Conservation (phyloP, 768 basidiomycete species). For the Galerina marginata region DNA sequence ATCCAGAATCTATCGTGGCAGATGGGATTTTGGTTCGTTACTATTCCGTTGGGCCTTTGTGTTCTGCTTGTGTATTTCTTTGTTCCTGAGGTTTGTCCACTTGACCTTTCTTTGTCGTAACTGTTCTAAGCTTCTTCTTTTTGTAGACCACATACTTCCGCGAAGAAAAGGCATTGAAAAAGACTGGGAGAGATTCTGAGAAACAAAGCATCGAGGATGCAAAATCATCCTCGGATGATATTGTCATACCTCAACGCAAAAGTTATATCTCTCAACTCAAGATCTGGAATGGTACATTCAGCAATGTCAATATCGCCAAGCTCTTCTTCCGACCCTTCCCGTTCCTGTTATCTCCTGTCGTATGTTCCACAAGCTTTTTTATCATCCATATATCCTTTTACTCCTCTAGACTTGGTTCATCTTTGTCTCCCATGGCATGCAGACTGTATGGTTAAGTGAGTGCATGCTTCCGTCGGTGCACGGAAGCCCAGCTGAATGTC, state of each 20-base stretch:
- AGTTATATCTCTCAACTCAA: conserved; percentile 40
- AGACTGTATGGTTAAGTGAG: conserved; percentile 50
- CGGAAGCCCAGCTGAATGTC: background rate
- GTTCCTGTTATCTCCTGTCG: conserved; percentile 47
- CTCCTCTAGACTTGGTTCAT: conserved; percentile 38
- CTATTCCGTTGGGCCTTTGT: conserved; percentile 44
- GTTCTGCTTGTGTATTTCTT: conserved; percentile 46
- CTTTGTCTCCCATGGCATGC: conserved; percentile 45
- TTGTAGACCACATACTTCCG: conserved; percentile 42
- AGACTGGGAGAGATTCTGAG: conserved; percentile 7
- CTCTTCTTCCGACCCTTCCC: conserved; percentile 48
- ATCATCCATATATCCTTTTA: too few species aligned
- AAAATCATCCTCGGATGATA: conserved; percentile 10
- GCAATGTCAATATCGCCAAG: conserved; percentile 38
- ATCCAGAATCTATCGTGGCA: conserved; percentile 48
- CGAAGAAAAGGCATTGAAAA: background rate
- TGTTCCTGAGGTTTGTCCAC: conserved; percentile 44
- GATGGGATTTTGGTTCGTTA: conserved; percentile 54
- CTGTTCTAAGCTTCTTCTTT: background rate
- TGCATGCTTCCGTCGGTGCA: background rate
- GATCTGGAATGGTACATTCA: conserved; percentile 44
- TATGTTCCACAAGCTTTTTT: conserved; percentile 22
- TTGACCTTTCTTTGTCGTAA: background rate
- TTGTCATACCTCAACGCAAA: conserved; percentile 16
- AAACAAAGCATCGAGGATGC: conserved; percentile 24